Percentiles rank a stretch among this genome's conserved stretches.
These are phyloP conservation scores for Pythium sukuiense DNA, from an alignment of 352 stramenopile species.

Conservation along the genomic window DNA sequence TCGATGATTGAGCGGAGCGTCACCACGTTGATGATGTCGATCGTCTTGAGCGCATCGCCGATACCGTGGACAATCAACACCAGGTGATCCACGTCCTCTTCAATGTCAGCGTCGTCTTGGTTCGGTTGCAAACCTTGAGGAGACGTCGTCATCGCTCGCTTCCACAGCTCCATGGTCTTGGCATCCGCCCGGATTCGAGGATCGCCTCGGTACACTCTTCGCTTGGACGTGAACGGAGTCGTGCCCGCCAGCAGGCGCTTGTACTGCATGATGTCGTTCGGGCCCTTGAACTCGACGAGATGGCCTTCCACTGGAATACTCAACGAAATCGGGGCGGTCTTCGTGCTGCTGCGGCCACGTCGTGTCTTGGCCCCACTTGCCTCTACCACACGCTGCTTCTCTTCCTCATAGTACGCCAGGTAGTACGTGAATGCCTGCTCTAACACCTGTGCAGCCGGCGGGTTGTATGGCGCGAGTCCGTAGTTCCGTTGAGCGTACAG, in stretches of 20 bases:
- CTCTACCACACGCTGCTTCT: slow-evolving; percentile 64
- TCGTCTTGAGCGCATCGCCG: slow-evolving; percentile 85
- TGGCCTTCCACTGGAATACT: slow-evolving; percentile 76
- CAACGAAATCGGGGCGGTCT: slow-evolving; percentile 27
- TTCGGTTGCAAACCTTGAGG: slow-evolving; percentile 23
- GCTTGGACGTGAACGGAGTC: slow-evolving; percentile 80
- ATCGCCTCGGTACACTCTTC: slow-evolving; percentile 73
- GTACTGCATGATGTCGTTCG: slow-evolving; percentile 82
- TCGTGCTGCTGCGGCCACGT: neutral
- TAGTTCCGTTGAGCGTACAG: slow-evolving; percentile 84
- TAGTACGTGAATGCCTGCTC: slow-evolving; percentile 79
- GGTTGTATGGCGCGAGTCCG: slow-evolving; percentile 73
- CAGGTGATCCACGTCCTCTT: slow-evolving; percentile 81
- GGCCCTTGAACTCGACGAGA: slow-evolving; percentile 80
- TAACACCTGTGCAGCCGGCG: slow-evolving; percentile 44
- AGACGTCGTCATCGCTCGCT: slow-evolving; percentile 41
- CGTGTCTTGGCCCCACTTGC: slow-evolving; percentile 12
- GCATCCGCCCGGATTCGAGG: slow-evolving; percentile 64
- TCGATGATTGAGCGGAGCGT: slow-evolving; percentile 83
- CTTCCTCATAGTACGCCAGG: slow-evolving; percentile 59
- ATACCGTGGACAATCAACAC: slow-evolving; percentile 90
- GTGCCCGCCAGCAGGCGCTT: slow-evolving; percentile 72
- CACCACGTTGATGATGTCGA: slow-evolving; percentile 84
- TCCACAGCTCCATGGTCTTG: slow-evolving; percentile 56
- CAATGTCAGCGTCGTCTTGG: slow-evolving; percentile 71